Conservation (phyloP, 1,139 yeast species). For the Eremothecium gossypii region DNA sequence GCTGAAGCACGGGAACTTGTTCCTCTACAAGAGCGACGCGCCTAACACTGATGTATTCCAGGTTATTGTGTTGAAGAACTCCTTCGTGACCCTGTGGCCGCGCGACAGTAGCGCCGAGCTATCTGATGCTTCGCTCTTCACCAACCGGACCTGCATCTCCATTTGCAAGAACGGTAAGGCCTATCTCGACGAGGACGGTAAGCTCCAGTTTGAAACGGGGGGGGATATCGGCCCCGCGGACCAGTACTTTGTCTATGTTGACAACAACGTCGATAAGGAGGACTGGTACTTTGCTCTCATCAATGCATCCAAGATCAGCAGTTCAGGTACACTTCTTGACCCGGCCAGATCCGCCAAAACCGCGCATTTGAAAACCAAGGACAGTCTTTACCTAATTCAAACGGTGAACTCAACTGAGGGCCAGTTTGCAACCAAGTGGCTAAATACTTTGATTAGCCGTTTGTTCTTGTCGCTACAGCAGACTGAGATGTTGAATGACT, state of each 20-base stretch:
- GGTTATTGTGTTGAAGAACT: conserved; percentile 66
- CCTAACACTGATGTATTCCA: conserved; percentile 50
- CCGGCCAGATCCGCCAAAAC: conserved; percentile 44
- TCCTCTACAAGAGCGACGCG: conserved; percentile 60
- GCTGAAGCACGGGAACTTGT: conserved; percentile 75
- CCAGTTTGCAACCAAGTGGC: conserved; percentile 78
- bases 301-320: conserved; percentile 52
- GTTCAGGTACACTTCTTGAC: conserved; percentile 22
- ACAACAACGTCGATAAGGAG: conserved; percentile 72
- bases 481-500: conserved; percentile 54
- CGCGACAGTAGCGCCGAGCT: conserved; percentile 36
- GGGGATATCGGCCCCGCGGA: conserved; percentile 10
- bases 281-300: conserved; percentile 84
- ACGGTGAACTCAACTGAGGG: conserved; percentile 74
- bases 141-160: conserved; percentile 72
- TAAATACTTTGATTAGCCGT: conserved; percentile 79
- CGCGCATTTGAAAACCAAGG: conserved; percentile 58
- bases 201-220: conserved; percentile 25
- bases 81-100: conserved; percentile 82
- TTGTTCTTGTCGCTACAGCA: conserved; percentile 66
- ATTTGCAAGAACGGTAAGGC: conserved; percentile 38
- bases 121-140: conserved; percentile 67
- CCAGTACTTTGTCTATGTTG: conserved; percentile 61
- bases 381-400: conserved; percentile 66
- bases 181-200: conserved; percentile 10